Conservation (phyloP, 768 basidiomycete species). For the Cytidiella melzeri region DNA sequence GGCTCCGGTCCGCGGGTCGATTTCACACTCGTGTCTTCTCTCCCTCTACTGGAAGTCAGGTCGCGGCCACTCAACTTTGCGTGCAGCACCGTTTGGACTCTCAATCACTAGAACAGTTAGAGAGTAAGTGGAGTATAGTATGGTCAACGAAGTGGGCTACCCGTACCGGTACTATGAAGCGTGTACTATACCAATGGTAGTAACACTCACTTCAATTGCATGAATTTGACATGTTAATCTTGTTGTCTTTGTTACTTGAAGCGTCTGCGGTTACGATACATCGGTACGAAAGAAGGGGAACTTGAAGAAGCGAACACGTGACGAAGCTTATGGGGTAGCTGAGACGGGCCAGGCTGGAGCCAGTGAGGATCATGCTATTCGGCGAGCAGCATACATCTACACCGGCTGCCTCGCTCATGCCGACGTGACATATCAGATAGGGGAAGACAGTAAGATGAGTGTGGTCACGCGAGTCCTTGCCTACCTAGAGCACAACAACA, state of each 20-base stretch:
- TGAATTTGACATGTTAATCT: not conserved
- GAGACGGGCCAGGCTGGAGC: not conserved
- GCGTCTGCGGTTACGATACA: constrained; percentile 12
- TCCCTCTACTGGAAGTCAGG: too few relatives aligned
- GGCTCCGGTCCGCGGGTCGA: too few relatives aligned
- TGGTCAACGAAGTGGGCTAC: constrained; percentile 1
- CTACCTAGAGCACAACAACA: constrained; percentile 23
- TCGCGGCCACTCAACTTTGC: too few relatives aligned
- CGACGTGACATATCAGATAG: constrained; percentile 27
- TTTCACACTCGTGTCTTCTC: too few relatives aligned
- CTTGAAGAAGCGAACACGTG: not conserved
- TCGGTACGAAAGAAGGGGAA: constrained; percentile 3
- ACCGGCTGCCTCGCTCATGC: constrained; percentile 32
- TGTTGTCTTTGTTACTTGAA: too few relatives aligned
- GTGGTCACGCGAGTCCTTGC: constrained; percentile 22
- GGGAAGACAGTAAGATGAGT: not conserved
- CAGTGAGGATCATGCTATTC: too few relatives aligned
- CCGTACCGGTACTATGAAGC: not conserved
- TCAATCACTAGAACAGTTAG: not conserved
- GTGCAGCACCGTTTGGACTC: too few relatives aligned
- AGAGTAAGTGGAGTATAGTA: constrained; percentile 5
- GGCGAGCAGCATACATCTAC: too few relatives aligned
- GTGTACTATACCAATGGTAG: constrained; percentile 13
- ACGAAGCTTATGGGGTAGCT: too few relatives aligned
- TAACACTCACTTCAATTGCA: not conserved